Conservation (phyloP, 441 rosid species). For the Manihot esculenta region DNA sequence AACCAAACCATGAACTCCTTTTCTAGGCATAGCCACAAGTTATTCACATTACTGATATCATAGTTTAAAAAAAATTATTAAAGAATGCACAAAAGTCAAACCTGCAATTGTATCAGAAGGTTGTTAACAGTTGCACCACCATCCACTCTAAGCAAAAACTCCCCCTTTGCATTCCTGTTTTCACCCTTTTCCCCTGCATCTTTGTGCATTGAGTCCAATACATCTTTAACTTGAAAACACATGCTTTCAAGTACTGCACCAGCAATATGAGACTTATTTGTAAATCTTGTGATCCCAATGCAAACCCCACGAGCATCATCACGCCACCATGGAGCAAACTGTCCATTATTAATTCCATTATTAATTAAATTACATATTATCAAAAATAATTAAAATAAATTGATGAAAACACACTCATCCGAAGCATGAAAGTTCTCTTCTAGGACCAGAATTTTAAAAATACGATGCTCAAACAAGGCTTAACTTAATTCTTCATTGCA, state of each 20-base stretch:
- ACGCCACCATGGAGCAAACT: slow-evolving; percentile 98
- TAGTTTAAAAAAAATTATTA: too few species aligned
- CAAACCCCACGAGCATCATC: slow-evolving; percentile 96
- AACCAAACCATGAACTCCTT: background rate
- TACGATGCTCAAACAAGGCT: too few species aligned
- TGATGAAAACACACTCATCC: too few species aligned
- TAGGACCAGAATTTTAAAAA: too few species aligned
- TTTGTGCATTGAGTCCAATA: slow-evolving; percentile 86
- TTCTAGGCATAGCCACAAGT: background rate
- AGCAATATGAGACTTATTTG: slow-evolving; percentile 80
- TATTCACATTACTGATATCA: background rate
- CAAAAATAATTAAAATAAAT: too few species aligned
- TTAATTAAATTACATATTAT: too few species aligned
- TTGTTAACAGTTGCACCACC: slow-evolving; percentile 90
- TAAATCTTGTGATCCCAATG: slow-evolving; percentile 82
- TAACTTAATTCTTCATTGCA: too few species aligned
- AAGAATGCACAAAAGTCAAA: slow-evolving; percentile 22
- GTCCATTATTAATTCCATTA: too few species aligned
- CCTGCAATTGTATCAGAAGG: slow-evolving; percentile 96
- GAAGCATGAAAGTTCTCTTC: too few species aligned
- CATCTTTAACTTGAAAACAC: slow-evolving; percentile 91
- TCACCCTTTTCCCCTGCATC: slow-evolving; percentile 62
- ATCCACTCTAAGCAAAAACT: slow-evolving; percentile 82
- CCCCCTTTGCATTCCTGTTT: slow-evolving; percentile 35
- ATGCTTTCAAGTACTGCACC: slow-evolving; percentile 94